Conservation (phyloP, 2,329 filamentous ascomycete species). For the Fusarium aywerte region DNA sequence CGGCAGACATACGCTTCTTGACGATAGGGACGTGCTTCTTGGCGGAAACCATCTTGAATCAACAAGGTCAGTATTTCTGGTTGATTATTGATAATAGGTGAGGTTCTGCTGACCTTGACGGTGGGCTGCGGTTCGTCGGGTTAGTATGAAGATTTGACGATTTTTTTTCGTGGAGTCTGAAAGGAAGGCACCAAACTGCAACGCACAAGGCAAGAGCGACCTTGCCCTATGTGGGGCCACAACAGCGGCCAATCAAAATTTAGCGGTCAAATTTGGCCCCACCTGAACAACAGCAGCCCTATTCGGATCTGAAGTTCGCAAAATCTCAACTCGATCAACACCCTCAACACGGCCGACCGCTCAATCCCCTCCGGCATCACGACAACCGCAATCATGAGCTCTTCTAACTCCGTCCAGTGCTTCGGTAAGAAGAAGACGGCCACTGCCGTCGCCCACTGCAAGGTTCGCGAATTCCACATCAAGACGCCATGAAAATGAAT, state of each 20-base stretch:
- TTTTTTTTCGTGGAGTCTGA: background rate
- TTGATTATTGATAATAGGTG: conserved; percentile 16
- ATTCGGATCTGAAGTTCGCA: background rate
- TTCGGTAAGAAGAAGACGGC: conserved; percentile 99
- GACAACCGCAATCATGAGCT: conserved; percentile 72
- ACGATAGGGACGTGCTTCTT: conserved; percentile 99
- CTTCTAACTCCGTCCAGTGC: conserved; percentile 88
- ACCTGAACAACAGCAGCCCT: background rate
- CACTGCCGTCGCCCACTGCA: conserved; percentile 91
- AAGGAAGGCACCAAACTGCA: background rate
- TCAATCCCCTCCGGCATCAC: conserved; percentile 35
- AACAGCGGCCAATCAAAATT: background rate
- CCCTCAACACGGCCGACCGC: conserved; percentile 20
- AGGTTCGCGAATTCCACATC: conserved; percentile 65
- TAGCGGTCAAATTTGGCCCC: background rate
- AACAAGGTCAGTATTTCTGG: conserved; percentile 47
- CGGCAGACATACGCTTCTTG: conserved; percentile 93
- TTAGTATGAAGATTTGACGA: conserved; percentile 28
- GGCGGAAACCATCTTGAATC: conserved; percentile 89
- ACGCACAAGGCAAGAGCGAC: too few species aligned
- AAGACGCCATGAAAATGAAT: background rate
- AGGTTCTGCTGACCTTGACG: conserved; percentile 54
- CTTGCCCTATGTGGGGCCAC: too few species aligned
- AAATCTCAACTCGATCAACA: conserved; percentile 25
- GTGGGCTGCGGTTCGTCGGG: conserved; percentile 54